phyloP scores from a whole-genome alignment of 2,329 filamentous ascomycete species.

The Chaetomium olivaceum region DNA sequence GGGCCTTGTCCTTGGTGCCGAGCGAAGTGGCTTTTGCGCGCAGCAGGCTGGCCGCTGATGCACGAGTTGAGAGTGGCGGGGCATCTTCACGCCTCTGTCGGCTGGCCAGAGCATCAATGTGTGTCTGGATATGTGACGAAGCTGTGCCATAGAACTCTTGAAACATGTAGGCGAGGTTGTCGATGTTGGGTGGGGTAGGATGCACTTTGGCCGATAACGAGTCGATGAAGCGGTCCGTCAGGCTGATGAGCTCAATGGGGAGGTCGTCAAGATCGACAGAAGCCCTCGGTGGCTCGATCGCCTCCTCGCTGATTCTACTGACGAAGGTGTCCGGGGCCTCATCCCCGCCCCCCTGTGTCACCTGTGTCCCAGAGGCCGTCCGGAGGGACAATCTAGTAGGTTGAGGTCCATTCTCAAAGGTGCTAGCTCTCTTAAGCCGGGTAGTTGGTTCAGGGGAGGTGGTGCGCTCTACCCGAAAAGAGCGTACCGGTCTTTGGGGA shows the following conservation, averaged over 20 bases:
- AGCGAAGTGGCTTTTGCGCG: slow-evolving; percentile 58
- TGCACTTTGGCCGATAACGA: slow-evolving; percentile 86
- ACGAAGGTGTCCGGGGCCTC: slow-evolving; percentile 47
- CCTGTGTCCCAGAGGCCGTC: slow-evolving; percentile 24
- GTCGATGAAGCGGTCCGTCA: slow-evolving; percentile 92
- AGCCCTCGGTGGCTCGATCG: slow-evolving; percentile 49
- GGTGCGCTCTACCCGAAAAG: slow-evolving; percentile 32
- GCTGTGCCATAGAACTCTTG: slow-evolving; percentile 90
- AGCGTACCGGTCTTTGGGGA: slow-evolving; percentile 36
- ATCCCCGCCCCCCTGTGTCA: slow-evolving; percentile 9
- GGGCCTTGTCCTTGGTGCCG: slow-evolving; percentile 52
- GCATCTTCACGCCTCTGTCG: slow-evolving; percentile 66
- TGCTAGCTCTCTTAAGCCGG: slow-evolving; percentile 49
- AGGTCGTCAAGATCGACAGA: slow-evolving; percentile 82
- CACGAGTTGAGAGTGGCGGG: slow-evolving; percentile 52
- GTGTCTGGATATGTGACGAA: slow-evolving; percentile 79
- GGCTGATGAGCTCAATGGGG: slow-evolving; percentile 87
- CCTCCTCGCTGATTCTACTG: slow-evolving; percentile 48
- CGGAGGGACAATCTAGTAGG: slow-evolving; percentile 27
- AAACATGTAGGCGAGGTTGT: slow-evolving; percentile 80
- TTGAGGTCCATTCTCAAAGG: slow-evolving; percentile 45
- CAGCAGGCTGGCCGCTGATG: slow-evolving; percentile 57
- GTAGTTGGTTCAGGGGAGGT: slow-evolving; percentile 25
- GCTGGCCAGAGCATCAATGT: slow-evolving; percentile 77
- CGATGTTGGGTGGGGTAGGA: slow-evolving; percentile 77